A percentile compares a stretch with the other conserved stretches of the same genome.
phyloP scores from a whole-genome alignment of 805 yeast genomes.

The Soucietia sequanensis region DNA sequence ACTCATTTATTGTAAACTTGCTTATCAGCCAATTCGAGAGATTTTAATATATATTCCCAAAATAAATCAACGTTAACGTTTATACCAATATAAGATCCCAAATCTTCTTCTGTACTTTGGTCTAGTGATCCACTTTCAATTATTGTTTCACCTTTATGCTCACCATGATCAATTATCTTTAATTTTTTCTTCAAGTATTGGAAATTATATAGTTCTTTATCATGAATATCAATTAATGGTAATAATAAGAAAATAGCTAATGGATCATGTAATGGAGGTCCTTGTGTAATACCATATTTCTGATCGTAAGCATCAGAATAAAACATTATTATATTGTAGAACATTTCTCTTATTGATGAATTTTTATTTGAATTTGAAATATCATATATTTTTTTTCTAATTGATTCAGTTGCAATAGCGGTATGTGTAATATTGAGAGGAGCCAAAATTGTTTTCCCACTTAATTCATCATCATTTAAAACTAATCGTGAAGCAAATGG shows the following conservation, averaged over 20 bases:
- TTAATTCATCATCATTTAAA: constrained; percentile 45
- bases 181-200: constrained; percentile 24
- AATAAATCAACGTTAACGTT: constrained; percentile 13
- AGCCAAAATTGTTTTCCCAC: constrained; percentile 51
- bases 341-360: constrained; percentile 44
- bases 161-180: constrained; percentile 26
- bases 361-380: constrained; percentile 22
- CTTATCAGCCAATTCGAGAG: constrained; percentile 17
- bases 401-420: constrained; percentile 45
- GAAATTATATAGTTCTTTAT: constrained; percentile 17
- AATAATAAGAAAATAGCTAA: constrained; percentile 63
- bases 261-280: constrained; percentile 85
- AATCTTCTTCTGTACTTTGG: constrained; percentile 9
- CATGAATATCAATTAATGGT: constrained; percentile 31
- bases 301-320: constrained; percentile 14
- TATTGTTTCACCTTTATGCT: constrained; percentile 27
- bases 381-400: constrained; percentile 25
- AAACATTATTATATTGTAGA: constrained; percentile 21
- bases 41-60: constrained; percentile 14
- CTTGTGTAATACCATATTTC: constrained; percentile 28
- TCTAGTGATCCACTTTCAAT: constrained; percentile 4
- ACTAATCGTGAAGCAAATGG: constrained; percentile 70
- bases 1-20: constrained; percentile 1
- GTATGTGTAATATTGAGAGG: constrained; percentile 74
- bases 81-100: constrained; percentile 16